Base-by-base conservation (phyloP, 176 grass and related monocot species). In the Raddia guianensis region DNA sequence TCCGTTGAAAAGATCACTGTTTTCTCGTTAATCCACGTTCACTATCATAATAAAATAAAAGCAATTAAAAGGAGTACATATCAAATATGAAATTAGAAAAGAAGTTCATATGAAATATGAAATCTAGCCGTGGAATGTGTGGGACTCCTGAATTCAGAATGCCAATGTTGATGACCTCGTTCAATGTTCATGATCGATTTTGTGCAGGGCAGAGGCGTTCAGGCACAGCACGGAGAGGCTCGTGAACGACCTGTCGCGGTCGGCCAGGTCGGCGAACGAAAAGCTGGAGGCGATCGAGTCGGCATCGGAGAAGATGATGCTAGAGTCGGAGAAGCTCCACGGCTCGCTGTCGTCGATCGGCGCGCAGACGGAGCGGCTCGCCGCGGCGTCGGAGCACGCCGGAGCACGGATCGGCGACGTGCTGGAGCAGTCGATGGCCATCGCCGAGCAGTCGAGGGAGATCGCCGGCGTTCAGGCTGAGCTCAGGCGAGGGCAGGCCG, bases 181-280 rank as follows among this genome's bases (percentile, higher is more conserved):
- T 27, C 27, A 27, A 27, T 27, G 27, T 27, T 27, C 27, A 27
- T 52, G 78, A 21, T n/a, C 53, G 27, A 72, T 77, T n/a, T n/a
- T 54, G 4, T 58, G 10, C 70, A 91, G 89, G 81, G 82, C 91
- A 13, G 91, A 97, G 55, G 91, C 83, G 63, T 97, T 93, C 91
- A 93, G 91, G 89, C 83, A 70, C 27, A 87, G 32, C n/a, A 97
- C 89, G 4, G 84, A 97, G 76, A 70, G 82, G 80, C 52, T 97
- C 35, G 83, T 97, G 48, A 97, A 91, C 58, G 86, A 89, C n/a
- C 63, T 93, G 50, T 56, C 86, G 1, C 64, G 58, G 66, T 69
- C 86, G 10, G 78, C 91, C 6, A 79, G 59, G 12, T 85, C 82
- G 3, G 89, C 89, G 48, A 35, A 79, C 11, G 60, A 87, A 45